Conservation (phyloP, 805 yeast species). For the Sugiyamaella marilandica region DNA sequence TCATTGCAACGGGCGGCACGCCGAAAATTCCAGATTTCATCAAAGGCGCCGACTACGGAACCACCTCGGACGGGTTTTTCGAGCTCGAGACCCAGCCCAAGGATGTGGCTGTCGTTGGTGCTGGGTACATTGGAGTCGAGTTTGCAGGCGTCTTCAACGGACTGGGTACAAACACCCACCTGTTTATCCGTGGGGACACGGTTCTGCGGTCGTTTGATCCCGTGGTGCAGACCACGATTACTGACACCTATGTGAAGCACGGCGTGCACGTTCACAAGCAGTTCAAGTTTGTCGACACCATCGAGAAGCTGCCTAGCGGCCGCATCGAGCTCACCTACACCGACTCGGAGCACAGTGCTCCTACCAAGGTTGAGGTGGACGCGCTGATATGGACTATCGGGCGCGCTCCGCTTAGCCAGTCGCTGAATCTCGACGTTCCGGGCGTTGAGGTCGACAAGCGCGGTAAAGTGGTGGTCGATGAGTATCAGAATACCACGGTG, state of each 20-base stretch:
- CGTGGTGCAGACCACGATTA: constrained; percentile 69
- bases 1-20: constrained; percentile 92
- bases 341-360: constrained; percentile 34
- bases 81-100: constrained; percentile 77
- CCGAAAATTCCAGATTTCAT: constrained; percentile 66
- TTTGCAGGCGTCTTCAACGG: constrained; percentile 91
- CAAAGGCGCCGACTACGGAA: constrained; percentile 79
- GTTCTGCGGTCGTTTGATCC: constrained; percentile 86
- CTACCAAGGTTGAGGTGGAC: constrained; percentile 58
- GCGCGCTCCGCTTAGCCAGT: constrained; percentile 65
- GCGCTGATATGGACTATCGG: constrained; percentile 92
- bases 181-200: constrained; percentile 86
- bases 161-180: constrained; percentile 77
- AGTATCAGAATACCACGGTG: constrained; percentile 76
- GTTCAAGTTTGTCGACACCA: constrained; percentile 43
- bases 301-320: constrained; percentile 39
- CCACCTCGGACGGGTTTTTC: constrained; percentile 88
- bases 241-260: constrained; percentile 71
- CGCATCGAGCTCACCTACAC: constrained; percentile 46
- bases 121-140: constrained; percentile 96
- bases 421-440: constrained; percentile 67
- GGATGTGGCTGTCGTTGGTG: constrained; percentile 91
- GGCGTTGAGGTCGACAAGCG: constrained; percentile 57
- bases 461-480: constrained; percentile 76
- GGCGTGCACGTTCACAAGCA: constrained; percentile 79